phyloP scores from a whole-genome alignment of 352 stramenopile genomes.

The Blastocystis sp. region DNA sequence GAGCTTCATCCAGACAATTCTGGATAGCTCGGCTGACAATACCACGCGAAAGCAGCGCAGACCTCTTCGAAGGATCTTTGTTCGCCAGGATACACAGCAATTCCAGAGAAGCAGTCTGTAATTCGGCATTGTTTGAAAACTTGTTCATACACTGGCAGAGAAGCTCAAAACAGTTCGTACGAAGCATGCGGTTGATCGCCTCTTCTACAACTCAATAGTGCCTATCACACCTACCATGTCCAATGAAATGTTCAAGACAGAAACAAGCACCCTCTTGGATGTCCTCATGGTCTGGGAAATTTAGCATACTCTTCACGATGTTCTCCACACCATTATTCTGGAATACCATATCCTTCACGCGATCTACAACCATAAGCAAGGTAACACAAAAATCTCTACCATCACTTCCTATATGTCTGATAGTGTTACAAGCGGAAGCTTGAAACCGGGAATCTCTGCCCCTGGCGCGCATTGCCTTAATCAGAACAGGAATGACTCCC shows the following conservation, averaged over 20 bases:
- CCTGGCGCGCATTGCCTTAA: constrained; percentile 54
- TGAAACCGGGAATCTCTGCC: constrained; percentile 50
- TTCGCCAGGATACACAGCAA: constrained; percentile 44
- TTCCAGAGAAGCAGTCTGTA: constrained; percentile 49
- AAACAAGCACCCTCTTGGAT: constrained; percentile 58
- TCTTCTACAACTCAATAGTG: background rate
- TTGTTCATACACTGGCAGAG: constrained; percentile 63
- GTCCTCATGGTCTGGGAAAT: constrained; percentile 59
- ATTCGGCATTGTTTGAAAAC: constrained; percentile 53
- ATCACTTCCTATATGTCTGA: constrained; percentile 40
- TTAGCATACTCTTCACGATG: constrained; percentile 64
- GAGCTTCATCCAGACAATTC: constrained; percentile 61
- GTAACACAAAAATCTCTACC: background rate
- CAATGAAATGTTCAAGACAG: constrained; percentile 41
- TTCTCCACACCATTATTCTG: constrained; percentile 62
- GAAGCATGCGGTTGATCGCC: constrained; percentile 39
- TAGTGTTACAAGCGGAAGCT: constrained; percentile 6
- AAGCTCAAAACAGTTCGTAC: constrained; percentile 64
- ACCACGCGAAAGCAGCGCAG: constrained; percentile 30
- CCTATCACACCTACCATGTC: constrained; percentile 3
- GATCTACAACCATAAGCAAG: background rate
- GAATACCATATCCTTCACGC: constrained; percentile 30
- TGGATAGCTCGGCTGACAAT: constrained; percentile 64
- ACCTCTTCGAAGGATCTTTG: constrained; percentile 27
- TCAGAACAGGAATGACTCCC: constrained; percentile 56